A percentile compares a stretch with the other conserved stretches of the same genome.
These are phyloP conservation scores for Ceratocystis diversiconidia DNA, from an alignment of 2,329 filamentous ascomycete species.

Conservation along the genomic window DNA sequence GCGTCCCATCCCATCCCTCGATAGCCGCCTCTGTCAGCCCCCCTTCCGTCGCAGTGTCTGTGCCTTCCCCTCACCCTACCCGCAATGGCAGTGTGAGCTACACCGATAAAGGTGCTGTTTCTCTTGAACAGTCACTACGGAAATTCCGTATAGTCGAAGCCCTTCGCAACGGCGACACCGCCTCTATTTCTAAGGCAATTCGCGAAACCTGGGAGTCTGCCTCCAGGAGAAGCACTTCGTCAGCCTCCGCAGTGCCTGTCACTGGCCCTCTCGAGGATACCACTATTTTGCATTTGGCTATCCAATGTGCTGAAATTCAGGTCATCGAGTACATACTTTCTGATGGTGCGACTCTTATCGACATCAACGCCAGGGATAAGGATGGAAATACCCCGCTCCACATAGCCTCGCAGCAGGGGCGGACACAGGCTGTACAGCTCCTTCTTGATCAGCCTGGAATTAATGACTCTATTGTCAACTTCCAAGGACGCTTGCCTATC, in stretches of 20 bases:
- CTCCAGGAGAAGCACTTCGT: constrained; percentile 43
- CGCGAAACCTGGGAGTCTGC: constrained; percentile 45
- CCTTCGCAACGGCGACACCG: constrained; percentile 77
- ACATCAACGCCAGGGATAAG: constrained; percentile 59
- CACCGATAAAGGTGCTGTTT: constrained; percentile 32
- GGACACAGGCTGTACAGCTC: constrained; percentile 65
- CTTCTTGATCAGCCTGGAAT: constrained; percentile 70
- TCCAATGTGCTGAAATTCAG: constrained; percentile 84
- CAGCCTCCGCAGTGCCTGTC: constrained; percentile 31
- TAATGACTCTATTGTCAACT: constrained; percentile 79
- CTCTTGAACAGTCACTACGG: constrained; percentile 83
- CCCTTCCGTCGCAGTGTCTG: constrained; percentile 23
- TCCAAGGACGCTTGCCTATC: constrained; percentile 68
- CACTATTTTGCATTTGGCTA: constrained; percentile 79
- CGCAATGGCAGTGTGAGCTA: constrained; percentile 19
- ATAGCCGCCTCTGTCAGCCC: constrained; percentile 24
- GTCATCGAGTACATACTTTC: constrained; percentile 93
- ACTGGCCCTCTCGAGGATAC: constrained; percentile 55
- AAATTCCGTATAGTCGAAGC: constrained; percentile 93
- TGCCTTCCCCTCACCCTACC: constrained; percentile 17
- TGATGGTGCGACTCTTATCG: constrained; percentile 49
- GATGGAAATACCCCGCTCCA: constrained; percentile 93
- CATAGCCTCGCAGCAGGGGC: constrained; percentile 69
- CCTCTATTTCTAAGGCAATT: constrained; percentile 75
- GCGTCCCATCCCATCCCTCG: constrained; percentile 28